These are phyloP conservation scores for Wakefieldia striispora DNA, from an alignment of 768 basidiomycete genomes.

Conservation along the genomic window DNA sequence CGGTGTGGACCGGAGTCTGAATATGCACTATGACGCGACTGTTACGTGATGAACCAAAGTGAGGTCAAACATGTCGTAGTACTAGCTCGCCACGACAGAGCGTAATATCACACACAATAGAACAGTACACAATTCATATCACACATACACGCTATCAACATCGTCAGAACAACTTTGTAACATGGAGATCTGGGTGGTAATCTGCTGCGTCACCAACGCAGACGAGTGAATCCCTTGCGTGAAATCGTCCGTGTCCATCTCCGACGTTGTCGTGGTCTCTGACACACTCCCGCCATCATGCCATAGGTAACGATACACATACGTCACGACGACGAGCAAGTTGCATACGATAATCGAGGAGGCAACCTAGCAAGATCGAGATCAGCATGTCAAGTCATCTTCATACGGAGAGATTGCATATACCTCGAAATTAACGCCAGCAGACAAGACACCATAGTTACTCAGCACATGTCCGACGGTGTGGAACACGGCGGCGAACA, in stretches of 20 bases:
- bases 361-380: background rate
- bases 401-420: background rate
- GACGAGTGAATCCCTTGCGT: background rate
- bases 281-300: background rate
- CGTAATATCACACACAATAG: too few species aligned
- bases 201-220: background rate
- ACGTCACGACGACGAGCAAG: slow-evolving; percentile 16
- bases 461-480: background rate
- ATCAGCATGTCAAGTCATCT: background rate
- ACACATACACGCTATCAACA: too few species aligned
- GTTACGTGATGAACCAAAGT: too few species aligned
- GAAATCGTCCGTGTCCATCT: slow-evolving; percentile 8
- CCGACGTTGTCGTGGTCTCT: background rate
- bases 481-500: slow-evolving; percentile 10
- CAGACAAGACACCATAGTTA: background rate
- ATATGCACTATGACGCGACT: too few species aligned
- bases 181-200: background rate
- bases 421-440: slow-evolving; percentile 9
- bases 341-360: slow-evolving; percentile 16
- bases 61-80: too few species aligned
- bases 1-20: too few species aligned
- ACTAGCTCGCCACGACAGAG: too few species aligned
- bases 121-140: too few species aligned
- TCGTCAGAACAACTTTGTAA: too few species aligned
- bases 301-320: slow-evolving; percentile 7